A percentile compares a stretch with the other conserved stretches of the same genome.
phyloP scores from a whole-genome alignment of 2,329 filamentous ascomycete species.

The Karstenula rhodostoma region DNA sequence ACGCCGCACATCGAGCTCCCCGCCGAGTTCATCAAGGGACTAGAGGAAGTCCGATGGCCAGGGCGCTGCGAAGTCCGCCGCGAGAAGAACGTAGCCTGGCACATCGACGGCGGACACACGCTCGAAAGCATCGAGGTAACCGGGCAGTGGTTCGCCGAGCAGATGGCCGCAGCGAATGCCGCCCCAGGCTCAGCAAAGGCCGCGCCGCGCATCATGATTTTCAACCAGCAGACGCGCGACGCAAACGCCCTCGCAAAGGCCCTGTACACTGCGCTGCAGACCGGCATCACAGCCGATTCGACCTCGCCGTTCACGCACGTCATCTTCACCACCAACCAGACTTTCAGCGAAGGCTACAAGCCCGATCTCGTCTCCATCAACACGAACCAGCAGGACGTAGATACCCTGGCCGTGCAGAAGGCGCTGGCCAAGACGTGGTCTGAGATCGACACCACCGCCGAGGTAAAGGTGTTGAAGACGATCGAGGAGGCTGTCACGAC shows the following conservation, averaged over 20 bases:
- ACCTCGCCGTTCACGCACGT: slow-evolving; percentile 71
- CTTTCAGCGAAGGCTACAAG: slow-evolving; percentile 68
- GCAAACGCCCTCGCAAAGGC: slow-evolving; percentile 70
- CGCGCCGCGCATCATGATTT: slow-evolving; percentile 71
- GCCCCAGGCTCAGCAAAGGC: slow-evolving; percentile 28
- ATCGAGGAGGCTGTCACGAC: slow-evolving; percentile 73
- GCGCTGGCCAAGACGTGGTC: slow-evolving; percentile 68
- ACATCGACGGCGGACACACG: slow-evolving; percentile 89
- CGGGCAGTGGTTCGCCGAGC: slow-evolving; percentile 75
- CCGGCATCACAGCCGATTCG: slow-evolving; percentile 33
- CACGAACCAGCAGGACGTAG: slow-evolving; percentile 65
- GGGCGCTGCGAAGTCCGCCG: slow-evolving; percentile 79
- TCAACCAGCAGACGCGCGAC: slow-evolving; percentile 92
- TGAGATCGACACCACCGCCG: slow-evolving; percentile 47
- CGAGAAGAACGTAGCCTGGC: slow-evolving; percentile 69
- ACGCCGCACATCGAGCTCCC: slow-evolving; percentile 59
- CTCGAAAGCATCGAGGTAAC: slow-evolving; percentile 81
- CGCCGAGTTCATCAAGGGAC: slow-evolving; percentile 67
- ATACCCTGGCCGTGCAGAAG: slow-evolving; percentile 71
- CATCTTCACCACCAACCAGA: slow-evolving; percentile 82
- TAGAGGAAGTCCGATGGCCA: slow-evolving; percentile 72
- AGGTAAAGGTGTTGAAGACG: slow-evolving; percentile 67
- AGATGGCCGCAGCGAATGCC: slow-evolving; percentile 46
- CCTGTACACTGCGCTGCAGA: slow-evolving; percentile 66
- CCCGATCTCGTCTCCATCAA: slow-evolving; percentile 71